Base-by-base conservation (phyloP, 345 rosid species). In the Arabidopsis thaliana region DNA sequence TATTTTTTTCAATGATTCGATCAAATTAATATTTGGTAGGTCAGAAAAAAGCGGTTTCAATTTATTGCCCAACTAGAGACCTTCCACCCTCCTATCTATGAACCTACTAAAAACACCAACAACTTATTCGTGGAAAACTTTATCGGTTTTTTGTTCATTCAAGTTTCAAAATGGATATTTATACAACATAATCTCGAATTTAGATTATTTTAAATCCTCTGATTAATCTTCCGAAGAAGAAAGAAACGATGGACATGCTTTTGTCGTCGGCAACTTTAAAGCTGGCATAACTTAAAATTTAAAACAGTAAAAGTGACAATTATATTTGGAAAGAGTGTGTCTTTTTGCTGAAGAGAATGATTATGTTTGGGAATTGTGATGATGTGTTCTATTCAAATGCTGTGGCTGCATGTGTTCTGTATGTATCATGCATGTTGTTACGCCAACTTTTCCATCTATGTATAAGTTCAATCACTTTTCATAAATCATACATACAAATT, bases 21-120 rank as follows among this genome's bases (percentile, higher is more conserved):
- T 56, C 50, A 56, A 33, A 44, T 45, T 24, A 74, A 65, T 65
- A 45, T 45, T 14, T 65, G 78, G 78, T 74, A 65, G 78, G 72
- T 74, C 58, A 56, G 65, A 37, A 45, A 34, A 37, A 45, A 65
- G 49, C 65, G 59, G 72, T 36, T 74, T 46, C 78, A 56, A 74
- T 74, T 74, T 56, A 74, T 56, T 65, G 42, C 23, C 33, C 40
- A 38, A 46, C 40, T 11, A 25, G 48, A 55, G 48, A 55, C 58
- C 57, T 55, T 73, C 11, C 71, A 52, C 16, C 33, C 8, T 30
- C 56, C 30, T 42, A 28, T 62, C 49, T 62, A 51, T 51, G 44
- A 72, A 3, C 69, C 69, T 30, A 22, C 42, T 72, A 11, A 50
- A 38, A 48, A 37, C 1, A 3, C 24, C 16, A 24, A 38, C 20